phyloP scores from a whole-genome alignment of 306 rosid species.

The Gynostemma pentaphyllum region DNA sequence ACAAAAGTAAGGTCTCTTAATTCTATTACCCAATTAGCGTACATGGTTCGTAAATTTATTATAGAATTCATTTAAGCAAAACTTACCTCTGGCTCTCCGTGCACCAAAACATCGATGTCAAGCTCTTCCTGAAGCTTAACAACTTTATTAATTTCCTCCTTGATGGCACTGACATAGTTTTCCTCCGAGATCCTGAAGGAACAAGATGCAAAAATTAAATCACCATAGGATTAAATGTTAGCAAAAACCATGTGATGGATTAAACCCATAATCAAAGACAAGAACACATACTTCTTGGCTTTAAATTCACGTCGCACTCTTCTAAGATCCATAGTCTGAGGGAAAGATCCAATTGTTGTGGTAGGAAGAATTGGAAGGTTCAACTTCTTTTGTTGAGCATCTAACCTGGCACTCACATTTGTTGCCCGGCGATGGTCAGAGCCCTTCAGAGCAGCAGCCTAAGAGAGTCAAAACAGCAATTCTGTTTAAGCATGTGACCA shows the following conservation, averaged over 20 bases:
- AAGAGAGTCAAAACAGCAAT: conserved; percentile 12
- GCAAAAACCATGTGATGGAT: too few relatives aligned
- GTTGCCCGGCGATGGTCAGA: conserved; percentile 62
- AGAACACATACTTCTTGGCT: conserved; percentile 46
- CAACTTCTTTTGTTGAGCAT: conserved; percentile 67
- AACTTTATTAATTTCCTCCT: conserved; percentile 66
- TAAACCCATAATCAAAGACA: background rate
- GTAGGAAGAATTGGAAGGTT: conserved; percentile 80
- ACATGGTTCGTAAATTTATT: background rate
- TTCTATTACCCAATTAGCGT: background rate
- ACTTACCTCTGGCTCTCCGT: conserved; percentile 83
- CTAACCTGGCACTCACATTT: conserved; percentile 50
- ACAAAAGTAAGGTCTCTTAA: background rate
- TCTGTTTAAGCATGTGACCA: background rate
- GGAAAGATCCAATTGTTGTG: conserved; percentile 85
- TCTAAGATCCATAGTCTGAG: conserved; percentile 70
- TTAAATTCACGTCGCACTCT: conserved; percentile 76
- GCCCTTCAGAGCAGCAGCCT: conserved; percentile 73
- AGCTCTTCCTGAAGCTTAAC: conserved; percentile 81
- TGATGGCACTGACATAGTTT: conserved; percentile 42
- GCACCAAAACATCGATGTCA: conserved; percentile 85
- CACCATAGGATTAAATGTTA: too few relatives aligned
- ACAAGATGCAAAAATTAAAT: conserved; percentile 1
- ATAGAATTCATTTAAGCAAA: background rate
- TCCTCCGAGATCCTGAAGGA: conserved; percentile 53